Conservation (phyloP, 805 yeast species). For the Metschnikowia noctiluminum region DNA sequence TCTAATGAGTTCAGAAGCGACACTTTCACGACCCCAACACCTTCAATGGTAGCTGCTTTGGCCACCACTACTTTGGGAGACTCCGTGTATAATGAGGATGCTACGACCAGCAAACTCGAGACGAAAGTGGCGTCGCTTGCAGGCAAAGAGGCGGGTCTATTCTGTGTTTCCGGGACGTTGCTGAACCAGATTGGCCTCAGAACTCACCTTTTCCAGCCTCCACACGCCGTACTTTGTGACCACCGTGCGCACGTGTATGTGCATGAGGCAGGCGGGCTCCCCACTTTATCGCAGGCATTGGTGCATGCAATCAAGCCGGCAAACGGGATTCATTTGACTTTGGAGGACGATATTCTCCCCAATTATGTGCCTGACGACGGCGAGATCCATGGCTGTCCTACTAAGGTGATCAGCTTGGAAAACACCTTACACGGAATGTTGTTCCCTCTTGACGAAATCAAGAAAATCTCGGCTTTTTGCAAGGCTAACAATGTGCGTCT, state of each 20-base stretch:
- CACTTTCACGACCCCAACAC: conserved; percentile 23
- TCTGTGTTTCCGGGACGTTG: conserved; percentile 42
- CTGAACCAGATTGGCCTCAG: conserved; percentile 41
- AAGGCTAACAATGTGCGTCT: conserved; percentile 30
- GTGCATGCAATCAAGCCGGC: conserved; percentile 35
- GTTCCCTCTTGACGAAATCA: conserved; percentile 38
- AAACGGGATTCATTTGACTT: conserved; percentile 34
- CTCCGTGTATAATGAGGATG: conserved; percentile 42
- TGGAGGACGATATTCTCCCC: conserved; percentile 36
- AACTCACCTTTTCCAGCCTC: conserved; percentile 40
- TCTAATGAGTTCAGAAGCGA: conserved; percentile 19
- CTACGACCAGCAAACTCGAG: conserved; percentile 32
- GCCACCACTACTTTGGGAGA: conserved; percentile 36
- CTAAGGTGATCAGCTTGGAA: conserved; percentile 42
- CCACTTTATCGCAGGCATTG: conserved; percentile 43
- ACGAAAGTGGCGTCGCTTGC: conserved; percentile 31
- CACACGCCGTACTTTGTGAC: conserved; percentile 39
- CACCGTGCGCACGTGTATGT: conserved; percentile 34
- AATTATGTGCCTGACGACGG: conserved; percentile 42
- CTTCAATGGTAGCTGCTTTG: conserved; percentile 16
- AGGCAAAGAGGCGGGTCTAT: conserved; percentile 40
- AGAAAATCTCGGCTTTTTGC: conserved; percentile 34
- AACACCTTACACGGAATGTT: conserved; percentile 43
- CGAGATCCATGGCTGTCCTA: conserved; percentile 44
- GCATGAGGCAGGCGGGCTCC: conserved; percentile 43